A percentile compares a stretch with the other conserved stretches of the same genome.
phyloP scores from a whole-genome alignment of 225 moss, liverwort and hornwort species.

The Marchantia paleacea region DNA sequence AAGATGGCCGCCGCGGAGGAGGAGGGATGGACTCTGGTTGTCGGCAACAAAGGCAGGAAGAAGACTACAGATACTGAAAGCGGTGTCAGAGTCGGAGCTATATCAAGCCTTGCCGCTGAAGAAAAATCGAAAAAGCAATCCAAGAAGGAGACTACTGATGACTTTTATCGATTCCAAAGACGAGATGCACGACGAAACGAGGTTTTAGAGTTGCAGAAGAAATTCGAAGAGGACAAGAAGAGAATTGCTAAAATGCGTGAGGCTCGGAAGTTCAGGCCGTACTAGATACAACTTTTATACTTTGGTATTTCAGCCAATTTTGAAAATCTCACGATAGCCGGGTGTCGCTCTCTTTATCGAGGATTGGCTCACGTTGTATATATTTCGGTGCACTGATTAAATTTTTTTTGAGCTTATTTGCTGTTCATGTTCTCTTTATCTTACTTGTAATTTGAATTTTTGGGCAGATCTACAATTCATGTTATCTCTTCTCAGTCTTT shows the following conservation, averaged over 20 bases:
- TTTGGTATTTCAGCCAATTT: too few species aligned
- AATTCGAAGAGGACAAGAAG: conserved; percentile 81
- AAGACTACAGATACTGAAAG: conserved; percentile 67
- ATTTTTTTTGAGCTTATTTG: too few species aligned
- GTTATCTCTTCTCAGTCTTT: background rate
- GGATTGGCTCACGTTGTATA: background rate
- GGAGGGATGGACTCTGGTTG: conserved; percentile 96
- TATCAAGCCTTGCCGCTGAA: conserved; percentile 61
- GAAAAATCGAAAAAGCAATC: conserved; percentile 61
- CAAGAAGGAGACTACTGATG: conserved; percentile 55
- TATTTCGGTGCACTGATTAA: background rate
- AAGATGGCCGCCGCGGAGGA: conserved; percentile 71
- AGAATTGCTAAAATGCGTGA: conserved; percentile 83
- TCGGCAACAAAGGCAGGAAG: conserved; percentile 76
- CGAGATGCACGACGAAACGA: conserved; percentile 82
- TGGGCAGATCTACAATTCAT: too few species aligned
- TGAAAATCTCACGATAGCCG: background rate
- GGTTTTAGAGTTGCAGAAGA: conserved; percentile 76
- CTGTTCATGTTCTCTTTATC: too few species aligned
- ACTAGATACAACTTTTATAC: conserved; percentile 15
- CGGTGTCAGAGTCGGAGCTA: conserved; percentile 76
- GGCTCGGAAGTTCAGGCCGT: conserved; percentile 88
- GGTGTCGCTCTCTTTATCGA: background rate
- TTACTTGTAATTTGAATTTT: too few species aligned
- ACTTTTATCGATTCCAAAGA: conserved; percentile 92